phyloP scores from a whole-genome alignment of 495 filamentous ascomycete genomes.

The Tetracladium setigerum region DNA sequence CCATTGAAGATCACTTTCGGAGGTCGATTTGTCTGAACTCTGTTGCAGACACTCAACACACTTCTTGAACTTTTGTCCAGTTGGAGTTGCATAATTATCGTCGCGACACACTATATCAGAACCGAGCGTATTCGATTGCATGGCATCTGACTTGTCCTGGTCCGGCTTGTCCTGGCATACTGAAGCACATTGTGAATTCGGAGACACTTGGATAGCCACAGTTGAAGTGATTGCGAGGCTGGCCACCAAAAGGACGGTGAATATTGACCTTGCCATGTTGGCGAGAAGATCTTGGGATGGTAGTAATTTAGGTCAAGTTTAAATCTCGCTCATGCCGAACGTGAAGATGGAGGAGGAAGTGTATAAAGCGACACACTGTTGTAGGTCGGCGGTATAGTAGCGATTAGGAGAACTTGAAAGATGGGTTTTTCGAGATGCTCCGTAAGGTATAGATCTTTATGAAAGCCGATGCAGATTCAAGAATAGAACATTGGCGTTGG shows the following conservation, averaged over 20 bases:
- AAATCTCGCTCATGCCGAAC: no score
- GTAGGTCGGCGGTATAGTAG: no score
- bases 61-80: slow-evolving; percentile 36
- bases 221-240: neutral
- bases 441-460: no score
- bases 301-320: no score
- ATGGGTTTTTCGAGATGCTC: no score
- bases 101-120: slow-evolving; percentile 41
- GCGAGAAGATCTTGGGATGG: no score
- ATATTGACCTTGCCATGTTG: neutral
- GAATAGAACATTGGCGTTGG: no score
- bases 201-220: slow-evolving; percentile 37
- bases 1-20: slow-evolving; percentile 42
- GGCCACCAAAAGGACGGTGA: neutral
- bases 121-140: slow-evolving; percentile 33
- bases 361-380: no score
- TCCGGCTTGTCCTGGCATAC: slow-evolving; percentile 32
- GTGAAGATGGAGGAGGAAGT: no score
- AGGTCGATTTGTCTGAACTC: slow-evolving; percentile 35
- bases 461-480: no score
- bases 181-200: slow-evolving; percentile 42
- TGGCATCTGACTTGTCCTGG: slow-evolving; percentile 35
- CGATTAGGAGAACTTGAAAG: no score
- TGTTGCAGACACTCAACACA: slow-evolving; percentile 45
- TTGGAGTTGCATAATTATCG: slow-evolving; percentile 24